Base-by-base conservation (phyloP, 495 filamentous ascomycete species). In the Penicillium mononematosum region DNA sequence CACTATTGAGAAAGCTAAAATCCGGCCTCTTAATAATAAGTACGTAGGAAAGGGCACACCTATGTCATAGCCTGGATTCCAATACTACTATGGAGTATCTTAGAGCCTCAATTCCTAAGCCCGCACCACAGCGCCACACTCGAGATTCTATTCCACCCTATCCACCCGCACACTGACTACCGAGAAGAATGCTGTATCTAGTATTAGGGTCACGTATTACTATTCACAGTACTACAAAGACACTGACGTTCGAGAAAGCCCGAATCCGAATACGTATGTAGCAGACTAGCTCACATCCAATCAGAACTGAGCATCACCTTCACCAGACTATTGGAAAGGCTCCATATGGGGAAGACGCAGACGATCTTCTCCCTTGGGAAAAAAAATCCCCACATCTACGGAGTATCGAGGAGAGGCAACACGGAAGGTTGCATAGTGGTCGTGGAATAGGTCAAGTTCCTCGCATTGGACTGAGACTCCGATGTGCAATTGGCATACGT, bases 351-450 rank as follows among this genome's bases (percentile, higher is more conserved):
- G 51, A 55, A 56, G 29, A 52, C 41, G 49, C 56, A 36, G 56
- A 42, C 31, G 56, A 45, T 58, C 43, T 20, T 27, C 29, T 41
- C 16, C 31, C 53, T 56, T 39, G 54, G 54, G 20, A 34, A 24
- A 48, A 14, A 48, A 14, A 10, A 32, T 22, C 43, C 24, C 42
- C 41, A 56, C 45, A 43, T 43, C 4, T 25, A 25, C 5, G 5
- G 5, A 25, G n/a, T 25, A 20, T 44, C 17, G 34, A n/a, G 20
- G 31, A 20, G 16, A 51, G 57, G 44, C 36, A 27, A 55, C 42
- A 42, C 60, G 60, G 60, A 42, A 58, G 34, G 20, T 54, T 36
- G 39, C 59, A 62, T 55, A 42, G 32, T 32, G 25, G 20, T 52
- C 25, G 20, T 19, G 36, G 43, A 24, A 46, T 36, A 46, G 31